Conservation (phyloP, 345 rosid species). For the Brassica juncea region DNA sequence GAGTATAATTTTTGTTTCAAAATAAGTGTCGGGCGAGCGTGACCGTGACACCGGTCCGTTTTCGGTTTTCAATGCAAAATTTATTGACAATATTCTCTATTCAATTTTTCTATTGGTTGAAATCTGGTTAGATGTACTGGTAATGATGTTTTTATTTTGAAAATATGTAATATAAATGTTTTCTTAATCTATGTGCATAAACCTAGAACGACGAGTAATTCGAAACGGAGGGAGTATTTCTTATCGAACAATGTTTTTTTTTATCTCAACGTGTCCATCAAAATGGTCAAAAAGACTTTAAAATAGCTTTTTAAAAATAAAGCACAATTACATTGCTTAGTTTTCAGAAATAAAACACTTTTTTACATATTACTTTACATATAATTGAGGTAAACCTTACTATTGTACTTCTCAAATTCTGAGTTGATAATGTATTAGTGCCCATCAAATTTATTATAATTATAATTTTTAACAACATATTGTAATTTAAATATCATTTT, state of each 20-base stretch:
- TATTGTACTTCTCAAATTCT: neutral
- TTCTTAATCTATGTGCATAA: no score
- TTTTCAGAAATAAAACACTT: neutral
- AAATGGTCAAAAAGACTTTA: neutral
- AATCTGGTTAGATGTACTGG: no score
- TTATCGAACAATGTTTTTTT: neutral
- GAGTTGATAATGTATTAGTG: neutral
- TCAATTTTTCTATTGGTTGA: no score
- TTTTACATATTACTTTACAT: neutral
- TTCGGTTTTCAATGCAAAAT: no score
- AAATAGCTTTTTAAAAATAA: neutral
- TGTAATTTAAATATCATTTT: neutral
- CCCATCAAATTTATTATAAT: neutral
- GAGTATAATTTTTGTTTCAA: no score
- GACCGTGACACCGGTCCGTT: no score
- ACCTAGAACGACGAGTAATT: no score
- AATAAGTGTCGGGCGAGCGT: no score
- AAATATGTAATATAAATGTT: no score
- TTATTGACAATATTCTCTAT: no score
- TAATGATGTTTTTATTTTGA: no score
- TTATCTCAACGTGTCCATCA: neutral
- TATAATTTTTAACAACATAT: neutral
- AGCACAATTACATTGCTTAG: neutral
- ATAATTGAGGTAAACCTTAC: neutral
- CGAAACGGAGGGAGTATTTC: no score